Conservation (phyloP, 495 filamentous ascomycete species). For the Pyrenula massariospora region DNA sequence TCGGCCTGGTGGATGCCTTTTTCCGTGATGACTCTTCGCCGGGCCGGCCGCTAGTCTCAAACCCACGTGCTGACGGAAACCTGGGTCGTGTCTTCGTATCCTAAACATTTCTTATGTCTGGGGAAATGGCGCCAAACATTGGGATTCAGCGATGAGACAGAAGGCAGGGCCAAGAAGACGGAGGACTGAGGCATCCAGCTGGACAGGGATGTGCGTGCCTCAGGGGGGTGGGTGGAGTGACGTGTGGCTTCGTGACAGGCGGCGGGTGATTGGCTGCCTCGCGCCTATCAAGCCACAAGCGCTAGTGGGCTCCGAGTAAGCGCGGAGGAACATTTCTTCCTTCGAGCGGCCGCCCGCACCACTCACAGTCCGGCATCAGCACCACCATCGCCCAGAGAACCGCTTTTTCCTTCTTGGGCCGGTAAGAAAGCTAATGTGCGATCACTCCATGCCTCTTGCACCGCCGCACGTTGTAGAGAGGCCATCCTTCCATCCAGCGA, state of each 20-base stretch:
- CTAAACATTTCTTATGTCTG: too few relatives aligned
- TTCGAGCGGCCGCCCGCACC: neutral
- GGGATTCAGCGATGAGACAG: too few relatives aligned
- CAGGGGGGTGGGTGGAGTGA: neutral
- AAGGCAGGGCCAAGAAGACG: neutral
- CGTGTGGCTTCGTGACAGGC: neutral
- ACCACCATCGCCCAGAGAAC: neutral
- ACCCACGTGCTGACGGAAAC: too few relatives aligned
- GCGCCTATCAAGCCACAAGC: neutral
- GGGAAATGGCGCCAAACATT: too few relatives aligned
- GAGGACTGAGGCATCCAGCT: neutral
- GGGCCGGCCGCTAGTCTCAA: too few relatives aligned
- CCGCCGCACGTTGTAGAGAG: neutral
- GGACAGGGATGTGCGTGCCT: neutral
- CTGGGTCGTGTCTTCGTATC: too few relatives aligned
- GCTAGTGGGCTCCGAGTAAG: neutral
- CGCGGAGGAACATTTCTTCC: neutral
- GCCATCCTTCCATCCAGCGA: neutral
- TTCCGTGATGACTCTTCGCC: neutral
- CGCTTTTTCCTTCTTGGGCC: neutral
- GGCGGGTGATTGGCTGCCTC: neutral
- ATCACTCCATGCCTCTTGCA: neutral
- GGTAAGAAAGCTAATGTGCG: neutral
- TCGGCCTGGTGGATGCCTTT: too few relatives aligned
- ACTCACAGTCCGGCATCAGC: neutral